These are phyloP conservation scores for Stephania japonica DNA, from an alignment of 164 flowering plant genomes.

Conservation along the genomic window DNA sequence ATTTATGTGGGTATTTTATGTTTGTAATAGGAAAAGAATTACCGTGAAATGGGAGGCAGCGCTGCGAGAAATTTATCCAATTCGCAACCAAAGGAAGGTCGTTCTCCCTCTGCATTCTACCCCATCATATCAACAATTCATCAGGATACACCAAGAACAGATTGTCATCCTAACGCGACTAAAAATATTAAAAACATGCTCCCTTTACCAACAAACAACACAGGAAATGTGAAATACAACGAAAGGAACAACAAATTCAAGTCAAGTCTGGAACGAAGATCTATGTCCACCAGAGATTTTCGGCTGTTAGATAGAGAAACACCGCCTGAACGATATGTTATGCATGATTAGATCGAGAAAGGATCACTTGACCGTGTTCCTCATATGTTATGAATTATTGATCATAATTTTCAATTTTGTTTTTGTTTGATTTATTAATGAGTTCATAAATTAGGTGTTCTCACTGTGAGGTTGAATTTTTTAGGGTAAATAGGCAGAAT, in stretches of 20 bases:
- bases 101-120: constrained; percentile 26
- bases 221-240: constrained; percentile 26
- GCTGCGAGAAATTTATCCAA: constrained; percentile 35
- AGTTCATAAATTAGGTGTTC: neutral
- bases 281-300: constrained; percentile 45
- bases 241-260: constrained; percentile 23
- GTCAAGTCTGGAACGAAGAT: constrained; percentile 26
- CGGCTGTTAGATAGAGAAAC: constrained; percentile 30
- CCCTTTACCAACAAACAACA: constrained; percentile 31
- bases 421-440: constrained; percentile 1
- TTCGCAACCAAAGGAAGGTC: constrained; percentile 15
- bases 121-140: constrained; percentile 21
- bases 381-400: neutral
- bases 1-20: constrained; percentile 1
- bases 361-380: neutral
- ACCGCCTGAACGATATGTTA: constrained; percentile 27
- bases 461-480: neutral
- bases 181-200: constrained; percentile 54
- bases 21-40: constrained; percentile 31
- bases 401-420: neutral
- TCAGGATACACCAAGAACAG: constrained; percentile 32
- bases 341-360: constrained; percentile 16
- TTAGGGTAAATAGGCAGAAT: too few species aligned
- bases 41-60: constrained; percentile 29
- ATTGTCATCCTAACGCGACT: constrained; percentile 48